Base-by-base conservation (phyloP, 2,329 filamentous ascomycete genomes). In the Grosmannia serpens region DNA sequence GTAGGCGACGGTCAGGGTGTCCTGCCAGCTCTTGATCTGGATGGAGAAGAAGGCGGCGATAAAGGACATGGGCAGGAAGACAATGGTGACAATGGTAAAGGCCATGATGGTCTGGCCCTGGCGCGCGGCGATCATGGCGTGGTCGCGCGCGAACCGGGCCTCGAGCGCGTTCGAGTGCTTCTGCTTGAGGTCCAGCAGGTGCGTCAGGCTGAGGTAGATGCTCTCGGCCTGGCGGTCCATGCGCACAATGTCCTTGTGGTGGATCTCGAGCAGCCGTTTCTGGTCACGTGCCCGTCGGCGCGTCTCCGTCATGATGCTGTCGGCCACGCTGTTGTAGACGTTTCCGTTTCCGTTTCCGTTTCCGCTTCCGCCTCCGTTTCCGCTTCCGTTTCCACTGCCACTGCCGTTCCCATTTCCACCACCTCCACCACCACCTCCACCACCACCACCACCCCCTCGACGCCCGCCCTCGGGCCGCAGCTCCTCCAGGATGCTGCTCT, bases 101-200 rank as follows among this genome's bases (percentile, higher is more conserved):
- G 73, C 69, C 69, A 76, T 72, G 53, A 76, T 68, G 0, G 73
- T 74, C 65, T 75, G 73, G 9, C 73, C 73, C 53, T 75, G 70
- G 9, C 77, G 74, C 1, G 82, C 80, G 0, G 83, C 84, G 1
- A 80, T 79, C 3, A 80, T 76, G 0, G 84, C 83, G 67, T 85
- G 82, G 55, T 85, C 80, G 22, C 79, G 73, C 0, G 79, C 77
- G 56, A 80, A 85, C 3, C 83, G 78, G 1, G 83, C 84, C 66
- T 87, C 84, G 53, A 85, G 79, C 0, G 82, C 82, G 68, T 86
- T 87, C 62, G 82, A 83, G 59, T 87, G 83, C 67, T 86, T 86
- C 64, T 87, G 84, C 65, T 87, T 87, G 1, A 86, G 74, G 62
- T 87, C 84, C 0, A 87, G 77, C 6, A 87, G 70, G 63, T 86